A percentile compares a stretch with the other conserved stretches of the same genome.
These are phyloP conservation scores for Arthrobotrys megalospora DNA, from an alignment of 2,329 filamentous ascomycete species.

Conservation along the genomic window DNA sequence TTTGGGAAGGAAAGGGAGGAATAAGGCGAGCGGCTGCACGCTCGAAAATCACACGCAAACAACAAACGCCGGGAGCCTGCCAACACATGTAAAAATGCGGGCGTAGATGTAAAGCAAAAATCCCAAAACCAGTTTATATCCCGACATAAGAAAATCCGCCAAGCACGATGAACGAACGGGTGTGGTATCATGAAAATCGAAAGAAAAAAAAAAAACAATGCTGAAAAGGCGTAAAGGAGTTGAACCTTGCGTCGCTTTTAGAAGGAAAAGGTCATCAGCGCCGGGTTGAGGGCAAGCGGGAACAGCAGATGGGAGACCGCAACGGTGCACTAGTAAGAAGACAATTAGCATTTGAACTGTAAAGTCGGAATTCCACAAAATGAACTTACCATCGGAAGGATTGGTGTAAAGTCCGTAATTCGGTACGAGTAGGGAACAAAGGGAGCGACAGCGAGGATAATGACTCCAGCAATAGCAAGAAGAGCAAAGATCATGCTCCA, in stretches of 20 bases:
- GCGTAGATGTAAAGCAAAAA: constrained; percentile 24
- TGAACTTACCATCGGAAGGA: constrained; percentile 77
- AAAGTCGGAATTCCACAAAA: background rate
- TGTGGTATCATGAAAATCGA: constrained; percentile 55
- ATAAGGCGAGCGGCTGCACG: constrained; percentile 24
- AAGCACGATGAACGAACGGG: constrained; percentile 30
- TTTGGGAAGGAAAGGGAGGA: constrained; percentile 14
- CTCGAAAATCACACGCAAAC: constrained; percentile 45
- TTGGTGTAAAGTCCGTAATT: constrained; percentile 81
- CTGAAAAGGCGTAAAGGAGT: constrained; percentile 12
- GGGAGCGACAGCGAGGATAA: constrained; percentile 75
- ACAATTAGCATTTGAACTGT: constrained; percentile 9
- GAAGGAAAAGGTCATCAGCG: constrained; percentile 71
- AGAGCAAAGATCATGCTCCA: constrained; percentile 77
- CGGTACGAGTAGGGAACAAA: constrained; percentile 78
- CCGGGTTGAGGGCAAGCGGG: constrained; percentile 79
- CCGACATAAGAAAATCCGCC: constrained; percentile 46
- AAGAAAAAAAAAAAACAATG: constrained; percentile 17
- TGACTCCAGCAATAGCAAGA: constrained; percentile 74
- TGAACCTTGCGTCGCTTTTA: constrained; percentile 38
- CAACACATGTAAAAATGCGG: constrained; percentile 39
- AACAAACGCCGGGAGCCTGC: constrained; percentile 51
- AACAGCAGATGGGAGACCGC: constrained; percentile 78
- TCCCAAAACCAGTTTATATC: constrained; percentile 44
- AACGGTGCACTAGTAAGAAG: constrained; percentile 70